These are phyloP conservation scores for Phytophthora colocasiae DNA, from an alignment of 352 stramenopile species.

Conservation along the genomic window DNA sequence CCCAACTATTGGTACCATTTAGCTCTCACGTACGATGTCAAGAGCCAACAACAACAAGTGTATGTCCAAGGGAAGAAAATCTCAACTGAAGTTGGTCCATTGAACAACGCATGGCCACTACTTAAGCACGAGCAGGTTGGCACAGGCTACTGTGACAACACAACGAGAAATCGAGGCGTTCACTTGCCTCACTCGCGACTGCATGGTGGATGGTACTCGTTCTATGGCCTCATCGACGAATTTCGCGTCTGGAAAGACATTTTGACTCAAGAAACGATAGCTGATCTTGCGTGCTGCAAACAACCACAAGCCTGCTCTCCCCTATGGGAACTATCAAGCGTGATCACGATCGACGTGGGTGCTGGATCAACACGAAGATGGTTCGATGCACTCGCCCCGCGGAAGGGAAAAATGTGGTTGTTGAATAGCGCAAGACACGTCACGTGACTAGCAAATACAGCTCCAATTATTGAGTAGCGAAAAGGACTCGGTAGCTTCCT, in stretches of 20 bases:
- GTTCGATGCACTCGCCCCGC: slow-evolving; percentile 21
- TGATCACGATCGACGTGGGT: slow-evolving; percentile 10
- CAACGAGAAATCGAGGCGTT: slow-evolving; percentile 12
- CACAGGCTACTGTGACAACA: slow-evolving; percentile 30
- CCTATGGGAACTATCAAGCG: slow-evolving; percentile 14
- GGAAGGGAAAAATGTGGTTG: slow-evolving; percentile 22
- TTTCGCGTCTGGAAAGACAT: slow-evolving; percentile 24
- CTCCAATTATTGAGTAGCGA: slow-evolving; percentile 37
- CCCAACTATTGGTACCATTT: slow-evolving; percentile 52
- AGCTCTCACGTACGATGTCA: slow-evolving; percentile 40
- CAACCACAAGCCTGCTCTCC: neutral
- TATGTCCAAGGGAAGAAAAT: slow-evolving; percentile 48
- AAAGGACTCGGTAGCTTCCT: slow-evolving; percentile 37
- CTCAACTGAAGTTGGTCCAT: slow-evolving; percentile 7
- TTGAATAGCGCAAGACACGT: neutral
- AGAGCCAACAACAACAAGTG: slow-evolving; percentile 32
- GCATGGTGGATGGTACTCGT: slow-evolving; percentile 38
- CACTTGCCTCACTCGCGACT: slow-evolving; percentile 16
- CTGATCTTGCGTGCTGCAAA: slow-evolving; percentile 7
- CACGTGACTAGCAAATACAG: slow-evolving; percentile 1
- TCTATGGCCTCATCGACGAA: slow-evolving; percentile 46
- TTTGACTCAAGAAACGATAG: slow-evolving; percentile 9
- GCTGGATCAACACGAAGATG: slow-evolving; percentile 14
- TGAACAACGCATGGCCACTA: slow-evolving; percentile 34
- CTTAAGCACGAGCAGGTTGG: slow-evolving; percentile 41